phyloP scores from a whole-genome alignment of 2,329 filamentous ascomycete species.

The Fusarium transvaalense region DNA sequence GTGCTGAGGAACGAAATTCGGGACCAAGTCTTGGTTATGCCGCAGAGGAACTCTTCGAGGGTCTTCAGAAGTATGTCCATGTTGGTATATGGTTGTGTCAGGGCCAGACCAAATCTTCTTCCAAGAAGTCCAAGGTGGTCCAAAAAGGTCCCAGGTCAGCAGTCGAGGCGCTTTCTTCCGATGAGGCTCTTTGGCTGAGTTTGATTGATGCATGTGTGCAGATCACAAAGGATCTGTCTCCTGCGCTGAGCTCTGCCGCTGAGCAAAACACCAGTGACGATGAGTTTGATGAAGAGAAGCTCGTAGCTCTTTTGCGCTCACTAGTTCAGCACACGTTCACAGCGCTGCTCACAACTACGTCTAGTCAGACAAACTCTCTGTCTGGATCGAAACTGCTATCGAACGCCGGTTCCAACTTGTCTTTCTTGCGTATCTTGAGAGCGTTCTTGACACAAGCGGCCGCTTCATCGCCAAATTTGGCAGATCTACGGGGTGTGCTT shows the following conservation, averaged over 20 bases:
- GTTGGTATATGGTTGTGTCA: conserved; percentile 98
- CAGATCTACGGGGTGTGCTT: conserved; percentile 87
- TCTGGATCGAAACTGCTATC: conserved; percentile 53
- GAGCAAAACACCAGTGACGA: conserved; percentile 45
- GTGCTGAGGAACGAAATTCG: conserved; percentile 67
- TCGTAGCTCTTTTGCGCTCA: conserved; percentile 76
- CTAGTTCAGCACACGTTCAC: conserved; percentile 94
- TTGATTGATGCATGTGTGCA: conserved; percentile 72
- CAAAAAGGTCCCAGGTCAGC: conserved; percentile 63
- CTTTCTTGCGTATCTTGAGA: conserved; percentile 89
- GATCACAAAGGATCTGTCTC: conserved; percentile 73
- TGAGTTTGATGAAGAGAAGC: conserved; percentile 67
- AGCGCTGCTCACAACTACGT: conserved; percentile 82
- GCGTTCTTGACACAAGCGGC: conserved; percentile 89
- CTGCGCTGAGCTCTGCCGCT: conserved; percentile 60
- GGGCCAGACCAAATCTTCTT: conserved; percentile 76
- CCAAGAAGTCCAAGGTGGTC: conserved; percentile 59
- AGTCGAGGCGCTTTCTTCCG: conserved; percentile 61
- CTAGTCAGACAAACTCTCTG: conserved; percentile 58
- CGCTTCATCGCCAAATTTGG: conserved; percentile 83
- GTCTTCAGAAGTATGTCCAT: conserved; percentile 88
- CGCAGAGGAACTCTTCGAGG: conserved; percentile 78
- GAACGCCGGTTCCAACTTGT: conserved; percentile 68
- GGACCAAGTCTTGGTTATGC: conserved; percentile 68
- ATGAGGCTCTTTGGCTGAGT: conserved; percentile 71